Conservation (phyloP, 2,329 filamentous ascomycete genomes). For the Nakataea oryzae region DNA sequence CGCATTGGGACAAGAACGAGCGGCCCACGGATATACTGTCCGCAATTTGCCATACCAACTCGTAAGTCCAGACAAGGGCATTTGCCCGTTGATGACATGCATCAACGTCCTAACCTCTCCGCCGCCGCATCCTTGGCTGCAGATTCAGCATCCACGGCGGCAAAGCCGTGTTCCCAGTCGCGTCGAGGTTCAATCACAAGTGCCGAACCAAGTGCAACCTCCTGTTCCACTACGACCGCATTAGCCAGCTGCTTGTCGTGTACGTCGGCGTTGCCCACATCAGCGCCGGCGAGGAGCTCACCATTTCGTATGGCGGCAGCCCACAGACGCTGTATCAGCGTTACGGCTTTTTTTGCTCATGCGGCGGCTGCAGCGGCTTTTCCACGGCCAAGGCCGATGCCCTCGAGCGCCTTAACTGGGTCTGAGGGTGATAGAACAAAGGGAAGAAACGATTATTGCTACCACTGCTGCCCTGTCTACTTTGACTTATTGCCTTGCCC, state of each 20-base stretch:
- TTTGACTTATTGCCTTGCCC: neutral
- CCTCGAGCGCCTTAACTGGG: slow-evolving; percentile 3
- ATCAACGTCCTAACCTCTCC: neutral
- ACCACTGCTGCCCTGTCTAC: neutral
- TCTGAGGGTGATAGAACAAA: neutral
- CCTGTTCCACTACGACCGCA: slow-evolving; percentile 28
- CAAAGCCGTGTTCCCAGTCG: slow-evolving; percentile 35
- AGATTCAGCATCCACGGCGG: slow-evolving; percentile 14
- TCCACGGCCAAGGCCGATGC: slow-evolving; percentile 3
- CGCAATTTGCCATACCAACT: slow-evolving; percentile 32
- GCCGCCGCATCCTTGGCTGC: neutral
- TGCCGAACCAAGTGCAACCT: slow-evolving; percentile 33
- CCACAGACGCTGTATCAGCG: slow-evolving; percentile 9
- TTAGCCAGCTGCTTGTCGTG: slow-evolving; percentile 26
- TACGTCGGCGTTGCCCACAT: slow-evolving; percentile 14
- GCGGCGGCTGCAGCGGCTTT: slow-evolving; percentile 10
- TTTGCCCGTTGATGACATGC: neutral
- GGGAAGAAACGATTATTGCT: neutral
- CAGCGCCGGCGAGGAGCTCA: slow-evolving; percentile 10
- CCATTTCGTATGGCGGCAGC: slow-evolving; percentile 13
- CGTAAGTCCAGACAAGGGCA: slow-evolving; percentile 21
- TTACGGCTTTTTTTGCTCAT: slow-evolving; percentile 13
- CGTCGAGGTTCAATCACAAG: slow-evolving; percentile 49
- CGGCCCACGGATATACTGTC: slow-evolving; percentile 17
- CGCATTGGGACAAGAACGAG: slow-evolving; percentile 9